phyloP scores from a whole-genome alignment of 768 basidiomycete genomes.

The Zangia roseola region DNA sequence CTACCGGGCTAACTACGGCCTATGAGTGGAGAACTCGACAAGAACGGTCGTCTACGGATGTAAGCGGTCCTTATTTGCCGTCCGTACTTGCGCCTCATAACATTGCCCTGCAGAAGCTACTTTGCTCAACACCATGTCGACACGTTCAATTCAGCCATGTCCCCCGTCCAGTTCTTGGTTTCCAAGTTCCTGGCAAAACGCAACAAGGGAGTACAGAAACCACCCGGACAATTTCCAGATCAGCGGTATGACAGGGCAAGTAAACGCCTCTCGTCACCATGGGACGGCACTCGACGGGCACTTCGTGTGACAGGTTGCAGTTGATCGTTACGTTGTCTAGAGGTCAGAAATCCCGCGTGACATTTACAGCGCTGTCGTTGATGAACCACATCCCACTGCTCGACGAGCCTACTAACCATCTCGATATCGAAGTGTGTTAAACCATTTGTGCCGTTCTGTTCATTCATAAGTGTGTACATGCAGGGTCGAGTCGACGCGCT shows the following conservation, averaged over 20 bases:
- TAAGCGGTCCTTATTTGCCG: conserved; percentile 35
- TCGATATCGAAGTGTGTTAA: conserved; percentile 79
- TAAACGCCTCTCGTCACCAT: conserved; percentile 2
- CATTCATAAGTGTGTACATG: conserved; percentile 1
- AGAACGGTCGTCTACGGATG: conserved; percentile 91
- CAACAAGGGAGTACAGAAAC: conserved; percentile 96
- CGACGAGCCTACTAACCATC: conserved; percentile 97
- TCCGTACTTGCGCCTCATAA: conserved; percentile 1
- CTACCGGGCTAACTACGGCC: conserved; percentile 24
- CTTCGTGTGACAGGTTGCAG: conserved; percentile 83
- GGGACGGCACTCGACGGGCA: neutral
- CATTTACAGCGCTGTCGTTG: conserved; percentile 84
- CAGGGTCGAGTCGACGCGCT: conserved; percentile 95
- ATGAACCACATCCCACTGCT: conserved; percentile 87
- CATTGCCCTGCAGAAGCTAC: conserved; percentile 63
- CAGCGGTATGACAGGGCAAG: conserved; percentile 89
- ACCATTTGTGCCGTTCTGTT: neutral
- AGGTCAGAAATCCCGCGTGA: conserved; percentile 95
- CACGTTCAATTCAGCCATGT: conserved; percentile 76
- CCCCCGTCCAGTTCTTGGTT: conserved; percentile 92
- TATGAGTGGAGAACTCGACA: conserved; percentile 70
- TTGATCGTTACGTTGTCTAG: conserved; percentile 89
- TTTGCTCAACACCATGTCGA: conserved; percentile 98
- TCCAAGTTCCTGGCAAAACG: conserved; percentile 85
- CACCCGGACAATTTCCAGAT: conserved; percentile 98